phyloP scores from a whole-genome alignment of 2,329 filamentous ascomycete genomes.

The Aureobasidium sp. region DNA sequence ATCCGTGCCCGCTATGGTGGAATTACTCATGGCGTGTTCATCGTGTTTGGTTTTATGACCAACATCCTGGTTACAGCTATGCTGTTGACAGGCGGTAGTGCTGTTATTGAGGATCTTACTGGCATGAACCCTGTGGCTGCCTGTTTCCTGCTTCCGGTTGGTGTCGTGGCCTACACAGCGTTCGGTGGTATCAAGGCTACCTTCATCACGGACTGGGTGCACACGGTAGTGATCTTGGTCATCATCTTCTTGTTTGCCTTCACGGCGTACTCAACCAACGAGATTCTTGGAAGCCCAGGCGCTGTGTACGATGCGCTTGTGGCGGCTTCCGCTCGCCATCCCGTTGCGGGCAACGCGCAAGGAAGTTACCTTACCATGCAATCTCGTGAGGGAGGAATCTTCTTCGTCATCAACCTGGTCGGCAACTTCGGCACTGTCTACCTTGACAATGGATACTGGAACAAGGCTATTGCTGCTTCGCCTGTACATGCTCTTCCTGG shows the following conservation, averaged over 20 bases:
- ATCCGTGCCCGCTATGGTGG: constrained; percentile 73
- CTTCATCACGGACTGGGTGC: constrained; percentile 77
- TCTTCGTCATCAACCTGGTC: constrained; percentile 75
- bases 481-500: constrained; percentile 80
- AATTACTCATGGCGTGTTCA: constrained; percentile 66
- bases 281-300: constrained; percentile 62
- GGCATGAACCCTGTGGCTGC: constrained; percentile 72
- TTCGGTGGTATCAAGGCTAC: constrained; percentile 75
- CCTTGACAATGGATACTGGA: constrained; percentile 57
- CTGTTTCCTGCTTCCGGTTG: constrained; percentile 73
- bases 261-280: constrained; percentile 68
- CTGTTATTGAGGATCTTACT: constrained; percentile 62
- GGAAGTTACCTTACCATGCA: constrained; percentile 85
- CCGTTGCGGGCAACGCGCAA: constrained; percentile 68
- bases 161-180: constrained; percentile 72
- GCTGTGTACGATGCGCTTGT: constrained; percentile 72
- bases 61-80: constrained; percentile 76
- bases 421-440: constrained; percentile 65
- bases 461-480: constrained; percentile 84
- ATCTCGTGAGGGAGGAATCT: constrained; percentile 71
- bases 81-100: constrained; percentile 76
- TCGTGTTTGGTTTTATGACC: constrained; percentile 73
- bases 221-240: constrained; percentile 75
- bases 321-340: constrained; percentile 58
- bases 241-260: constrained; percentile 83